These are phyloP conservation scores for Notholithocarpus densiflorus DNA, from an alignment of 306 rosid genomes.

Conservation along the genomic window DNA sequence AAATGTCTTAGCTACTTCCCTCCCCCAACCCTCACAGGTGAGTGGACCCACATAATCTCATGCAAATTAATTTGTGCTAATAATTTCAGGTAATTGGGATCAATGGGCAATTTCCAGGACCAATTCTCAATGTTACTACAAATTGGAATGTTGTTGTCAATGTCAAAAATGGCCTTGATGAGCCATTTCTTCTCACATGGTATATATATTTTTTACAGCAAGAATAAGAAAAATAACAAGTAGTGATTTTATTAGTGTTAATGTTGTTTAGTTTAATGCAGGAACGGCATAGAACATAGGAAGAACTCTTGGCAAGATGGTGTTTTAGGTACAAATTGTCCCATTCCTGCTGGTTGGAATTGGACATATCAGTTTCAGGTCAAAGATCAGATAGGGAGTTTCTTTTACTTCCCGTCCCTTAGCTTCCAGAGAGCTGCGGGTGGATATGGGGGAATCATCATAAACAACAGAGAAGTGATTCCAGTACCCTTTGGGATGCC, in stretches of 20 bases:
- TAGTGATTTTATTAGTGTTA: conserved; percentile 31
- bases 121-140: conserved; percentile 73
- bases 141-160: conserved; percentile 94
- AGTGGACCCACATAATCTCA: too few species aligned
- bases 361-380: conserved; percentile 95
- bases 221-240: background rate
- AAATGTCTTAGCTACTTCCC: background rate
- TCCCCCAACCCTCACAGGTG: too few species aligned
- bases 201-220: conserved; percentile 30
- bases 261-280: conserved; percentile 47
- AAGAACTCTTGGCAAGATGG: conserved; percentile 97
- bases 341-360: conserved; percentile 98
- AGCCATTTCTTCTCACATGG: conserved; percentile 90
- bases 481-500: conserved; percentile 77
- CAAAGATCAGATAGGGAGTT: conserved; percentile 96
- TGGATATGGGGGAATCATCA: conserved; percentile 81
- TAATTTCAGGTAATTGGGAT: conserved; percentile 74
- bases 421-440: conserved; percentile 89
- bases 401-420: conserved; percentile 89
- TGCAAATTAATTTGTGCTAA: background rate
- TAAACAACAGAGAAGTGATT: conserved; percentile 74
- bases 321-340: conserved; percentile 90
- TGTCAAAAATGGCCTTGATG: conserved; percentile 82
- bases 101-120: conserved; percentile 81
- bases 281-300: conserved; percentile 85